Percentiles rank a stretch among this genome's conserved stretches.
Conservation (phyloP, 139 green algal genomes). For the Spirogloea muscicola region DNA sequence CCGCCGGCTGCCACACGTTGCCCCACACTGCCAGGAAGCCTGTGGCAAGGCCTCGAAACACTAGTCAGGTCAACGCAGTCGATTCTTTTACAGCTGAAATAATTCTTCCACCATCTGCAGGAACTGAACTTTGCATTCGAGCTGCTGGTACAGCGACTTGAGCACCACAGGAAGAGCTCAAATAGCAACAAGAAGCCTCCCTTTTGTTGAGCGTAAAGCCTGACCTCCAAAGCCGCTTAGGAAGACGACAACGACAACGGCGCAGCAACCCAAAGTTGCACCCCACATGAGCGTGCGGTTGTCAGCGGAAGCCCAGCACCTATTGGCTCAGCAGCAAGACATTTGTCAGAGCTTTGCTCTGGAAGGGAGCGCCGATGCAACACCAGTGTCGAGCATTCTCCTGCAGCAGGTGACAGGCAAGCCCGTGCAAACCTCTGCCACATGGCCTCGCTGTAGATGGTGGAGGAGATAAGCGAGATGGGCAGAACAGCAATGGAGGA, state of each 20-base stretch:
- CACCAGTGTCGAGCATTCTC: slow-evolving; percentile 30
- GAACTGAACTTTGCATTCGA: too few species aligned
- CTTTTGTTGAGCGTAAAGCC: too few species aligned
- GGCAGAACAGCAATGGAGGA: slow-evolving; percentile 67
- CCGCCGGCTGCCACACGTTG: slow-evolving; percentile 36
- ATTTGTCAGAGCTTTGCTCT: too few species aligned
- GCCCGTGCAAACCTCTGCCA: slow-evolving; percentile 71
- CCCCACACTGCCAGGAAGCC: slow-evolving; percentile 71
- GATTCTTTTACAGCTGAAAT: too few species aligned
- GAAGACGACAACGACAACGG: slow-evolving; percentile 31
- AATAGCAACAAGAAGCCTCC: too few species aligned
- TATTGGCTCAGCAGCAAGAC: too few species aligned
- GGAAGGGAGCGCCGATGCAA: too few species aligned
- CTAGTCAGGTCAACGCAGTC: too few species aligned
- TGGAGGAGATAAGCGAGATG: slow-evolving; percentile 65
- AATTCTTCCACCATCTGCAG: too few species aligned
- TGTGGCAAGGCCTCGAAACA: background rate
- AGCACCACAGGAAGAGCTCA: too few species aligned
- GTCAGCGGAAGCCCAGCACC: slow-evolving; percentile 25
- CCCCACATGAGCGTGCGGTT: slow-evolving; percentile 31
- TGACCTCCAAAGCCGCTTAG: slow-evolving; percentile 58
- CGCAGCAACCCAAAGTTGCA: slow-evolving; percentile 2
- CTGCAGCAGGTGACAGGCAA: slow-evolving; percentile 46
- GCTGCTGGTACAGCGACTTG: too few species aligned
- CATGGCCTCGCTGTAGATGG: slow-evolving; percentile 74